Conservation (phyloP, 2,329 filamentous ascomycete species). For the Colletotrichum sidae region DNA sequence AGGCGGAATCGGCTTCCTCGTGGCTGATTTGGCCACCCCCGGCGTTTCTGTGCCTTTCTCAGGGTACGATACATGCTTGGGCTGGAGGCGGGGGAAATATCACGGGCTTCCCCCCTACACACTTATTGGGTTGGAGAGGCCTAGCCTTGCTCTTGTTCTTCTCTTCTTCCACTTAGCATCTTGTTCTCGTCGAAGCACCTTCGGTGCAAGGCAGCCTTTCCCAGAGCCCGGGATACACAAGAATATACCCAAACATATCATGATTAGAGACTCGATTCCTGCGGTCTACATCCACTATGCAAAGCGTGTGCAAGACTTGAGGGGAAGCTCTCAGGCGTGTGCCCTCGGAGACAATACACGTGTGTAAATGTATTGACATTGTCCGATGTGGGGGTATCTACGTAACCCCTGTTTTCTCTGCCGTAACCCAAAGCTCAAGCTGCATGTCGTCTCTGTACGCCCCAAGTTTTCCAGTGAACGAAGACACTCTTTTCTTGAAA, state of each 20-base stretch:
- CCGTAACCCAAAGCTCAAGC: neutral
- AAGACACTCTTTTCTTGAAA: constrained; percentile 6
- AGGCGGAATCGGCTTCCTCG: constrained; percentile 15
- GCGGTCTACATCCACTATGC: neutral
- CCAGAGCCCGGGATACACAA: constrained; percentile 27
- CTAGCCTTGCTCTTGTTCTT: neutral
- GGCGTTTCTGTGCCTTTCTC: constrained; percentile 18
- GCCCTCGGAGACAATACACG: neutral
- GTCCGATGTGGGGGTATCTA: constrained; percentile 29
- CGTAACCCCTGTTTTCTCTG: constrained; percentile 11
- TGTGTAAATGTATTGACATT: constrained; percentile 25
- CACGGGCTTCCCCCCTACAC: neutral
- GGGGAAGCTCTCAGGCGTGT: neutral
- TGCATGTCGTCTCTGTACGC: constrained; percentile 27
- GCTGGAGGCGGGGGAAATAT: too few relatives aligned
- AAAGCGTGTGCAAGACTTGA: neutral
- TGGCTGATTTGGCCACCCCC: neutral
- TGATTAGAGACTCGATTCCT: constrained; percentile 23
- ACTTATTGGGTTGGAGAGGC: constrained; percentile 9
- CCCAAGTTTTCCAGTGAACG: constrained; percentile 18
- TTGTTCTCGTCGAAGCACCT: neutral
- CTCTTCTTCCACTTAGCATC: too few relatives aligned
- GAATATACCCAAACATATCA: constrained; percentile 36
- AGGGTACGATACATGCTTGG: too few relatives aligned
- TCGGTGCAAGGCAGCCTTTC: constrained; percentile 11